These are phyloP conservation scores for Carex kokanica DNA, from an alignment of 176 grass and related monocot genomes.

Conservation along the genomic window DNA sequence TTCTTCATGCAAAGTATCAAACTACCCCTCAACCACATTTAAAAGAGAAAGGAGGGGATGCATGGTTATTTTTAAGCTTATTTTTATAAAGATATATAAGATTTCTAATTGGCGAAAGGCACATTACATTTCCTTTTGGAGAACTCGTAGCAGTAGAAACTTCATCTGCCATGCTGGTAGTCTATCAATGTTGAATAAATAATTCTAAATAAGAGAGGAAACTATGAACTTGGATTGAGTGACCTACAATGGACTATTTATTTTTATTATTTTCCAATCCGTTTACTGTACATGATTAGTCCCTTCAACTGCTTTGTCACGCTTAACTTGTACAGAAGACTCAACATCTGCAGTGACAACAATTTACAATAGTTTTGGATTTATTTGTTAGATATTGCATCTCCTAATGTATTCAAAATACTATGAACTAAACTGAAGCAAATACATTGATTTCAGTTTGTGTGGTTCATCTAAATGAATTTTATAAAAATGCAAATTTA, in stretches of 20 bases:
- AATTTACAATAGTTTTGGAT: neutral
- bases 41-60: neutral
- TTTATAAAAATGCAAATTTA: neutral
- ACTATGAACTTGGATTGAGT: neutral
- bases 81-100: neutral
- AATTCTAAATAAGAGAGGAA: neutral
- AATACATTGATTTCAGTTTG: neutral
- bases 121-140: constrained; percentile 71
- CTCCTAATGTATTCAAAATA: neutral
- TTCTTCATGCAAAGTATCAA: neutral
- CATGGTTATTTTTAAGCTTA: neutral
- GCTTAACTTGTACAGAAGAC: neutral
- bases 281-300: constrained; percentile 19
- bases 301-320: neutral
- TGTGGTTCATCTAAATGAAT: neutral
- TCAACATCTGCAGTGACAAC: neutral
- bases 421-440: neutral
- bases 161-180: constrained; percentile 29
- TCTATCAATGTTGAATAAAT: constrained; percentile 14
- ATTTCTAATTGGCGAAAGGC: neutral
- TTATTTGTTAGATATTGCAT: neutral
- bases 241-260: neutral
- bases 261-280: neutral
- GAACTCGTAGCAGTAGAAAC: constrained; percentile 39
- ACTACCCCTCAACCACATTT: neutral